phyloP scores from a whole-genome alignment of 2,329 filamentous ascomycete species.

The Ophiostoma angusticollis region DNA sequence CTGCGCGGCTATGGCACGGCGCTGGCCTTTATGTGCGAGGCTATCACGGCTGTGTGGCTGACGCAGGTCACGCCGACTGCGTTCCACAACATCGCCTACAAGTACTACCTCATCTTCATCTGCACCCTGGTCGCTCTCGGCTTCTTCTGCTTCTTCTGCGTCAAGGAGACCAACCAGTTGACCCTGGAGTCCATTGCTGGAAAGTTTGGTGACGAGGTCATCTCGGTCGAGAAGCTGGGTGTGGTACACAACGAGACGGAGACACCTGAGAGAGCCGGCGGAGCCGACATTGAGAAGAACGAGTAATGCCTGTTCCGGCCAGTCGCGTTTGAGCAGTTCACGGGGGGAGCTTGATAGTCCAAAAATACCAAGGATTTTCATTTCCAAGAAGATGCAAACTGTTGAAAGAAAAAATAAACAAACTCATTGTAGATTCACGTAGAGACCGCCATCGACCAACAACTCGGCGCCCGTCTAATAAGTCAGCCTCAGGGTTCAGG shows the following conservation, averaged over 20 bases:
- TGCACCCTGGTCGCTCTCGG: slow-evolving; percentile 18
- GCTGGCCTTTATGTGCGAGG: slow-evolving; percentile 24
- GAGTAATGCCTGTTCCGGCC: no score
- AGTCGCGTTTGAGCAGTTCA: no score
- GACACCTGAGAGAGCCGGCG: not conserved
- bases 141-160: slow-evolving; percentile 21
- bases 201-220: slow-evolving; percentile 20
- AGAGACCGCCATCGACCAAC: slow-evolving; percentile 60
- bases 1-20: slow-evolving; percentile 48
- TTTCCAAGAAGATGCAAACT: no score
- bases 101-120: slow-evolving; percentile 23
- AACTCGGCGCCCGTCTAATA: slow-evolving; percentile 48
- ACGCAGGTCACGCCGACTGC: slow-evolving; percentile 18
- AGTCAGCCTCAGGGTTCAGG: not conserved
- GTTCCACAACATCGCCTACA: slow-evolving; percentile 20
- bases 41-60: slow-evolving; percentile 21
- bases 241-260: not conserved
- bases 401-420: no score
- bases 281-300: not conserved
- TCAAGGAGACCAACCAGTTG: slow-evolving; percentile 23
- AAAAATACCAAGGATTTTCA: no score
- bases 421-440: slow-evolving; percentile 59
- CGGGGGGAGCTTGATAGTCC: no score
- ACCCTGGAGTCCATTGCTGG: slow-evolving; percentile 22
- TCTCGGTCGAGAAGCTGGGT: not conserved